These are phyloP conservation scores for Calocera cornea DNA, from an alignment of 768 basidiomycete genomes.

Conservation along the genomic window DNA sequence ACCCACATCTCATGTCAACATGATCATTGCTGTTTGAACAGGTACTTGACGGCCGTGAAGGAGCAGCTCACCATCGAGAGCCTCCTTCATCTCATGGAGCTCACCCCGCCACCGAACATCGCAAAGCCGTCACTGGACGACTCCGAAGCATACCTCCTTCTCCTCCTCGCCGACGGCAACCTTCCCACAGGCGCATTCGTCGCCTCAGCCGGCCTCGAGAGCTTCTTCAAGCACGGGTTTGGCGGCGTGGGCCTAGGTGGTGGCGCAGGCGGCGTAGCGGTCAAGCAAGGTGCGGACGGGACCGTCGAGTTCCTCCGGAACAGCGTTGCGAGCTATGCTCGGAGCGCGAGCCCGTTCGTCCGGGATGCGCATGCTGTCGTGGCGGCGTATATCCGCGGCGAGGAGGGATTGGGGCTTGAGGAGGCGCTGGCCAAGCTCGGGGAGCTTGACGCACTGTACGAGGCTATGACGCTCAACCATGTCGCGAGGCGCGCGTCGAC, in stretches of 20 bases:
- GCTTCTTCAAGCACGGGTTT: slow-evolving; percentile 78
- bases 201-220: slow-evolving; percentile 85
- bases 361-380: slow-evolving; percentile 48
- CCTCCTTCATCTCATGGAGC: no score
- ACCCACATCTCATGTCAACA: no score
- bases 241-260: slow-evolving; percentile 10
- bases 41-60: no score
- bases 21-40: no score
- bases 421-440: slow-evolving; percentile 33
- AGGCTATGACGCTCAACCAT: slow-evolving; percentile 79
- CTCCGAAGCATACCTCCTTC: slow-evolving; percentile 50
- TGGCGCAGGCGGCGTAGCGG: slow-evolving; percentile 3
- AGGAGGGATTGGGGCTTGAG: slow-evolving; percentile 12
- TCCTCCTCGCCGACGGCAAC: slow-evolving; percentile 80
- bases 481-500: slow-evolving; percentile 75
- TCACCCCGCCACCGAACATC: no score
- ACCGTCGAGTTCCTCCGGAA: slow-evolving; percentile 49
- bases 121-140: background rate
- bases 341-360: slow-evolving; percentile 64
- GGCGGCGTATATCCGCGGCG: slow-evolving; percentile 7
- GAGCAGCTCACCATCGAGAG: no score
- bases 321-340: slow-evolving; percentile 65
- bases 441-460: slow-evolving; percentile 62
- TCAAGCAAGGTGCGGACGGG: slow-evolving; percentile 6
- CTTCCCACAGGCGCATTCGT: slow-evolving; percentile 96